Base-by-base conservation (phyloP, 192 early-diverging fungal genomes). In the Coemansia sp. region DNA sequence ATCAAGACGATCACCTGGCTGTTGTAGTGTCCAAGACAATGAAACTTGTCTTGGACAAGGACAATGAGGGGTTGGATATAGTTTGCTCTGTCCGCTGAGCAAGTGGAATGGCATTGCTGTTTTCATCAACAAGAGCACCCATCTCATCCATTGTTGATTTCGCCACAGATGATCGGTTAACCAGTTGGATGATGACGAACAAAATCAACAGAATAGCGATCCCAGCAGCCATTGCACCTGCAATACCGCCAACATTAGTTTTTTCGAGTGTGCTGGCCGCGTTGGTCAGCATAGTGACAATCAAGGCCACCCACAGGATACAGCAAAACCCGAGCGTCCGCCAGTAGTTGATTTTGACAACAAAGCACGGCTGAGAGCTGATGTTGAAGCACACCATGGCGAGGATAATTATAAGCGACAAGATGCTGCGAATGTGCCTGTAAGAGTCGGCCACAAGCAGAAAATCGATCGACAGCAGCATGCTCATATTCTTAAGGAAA, bases 361-460 rank as follows among this genome's bases (percentile, higher is more conserved):
- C 88, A 79, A 91, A 92, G 55, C 91, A 92, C 4, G 90, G 91
- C 58, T 84, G 84, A 58, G 85, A 85, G 60, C 79, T 86, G 63
- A 92, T 88, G 59, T 90, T 92, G 52, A 89, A 91, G 62, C 89
- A 91, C 11, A 88, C 87, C 89, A 91, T 89, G 9, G 87, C 85
- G 30, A 89, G 62, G 23, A 90, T 76, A 60, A 91, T 90, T 0
- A 84, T 75, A 57, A 92, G 86, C 16, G 91, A 91, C 12, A 92
- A 53, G 45, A 90, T 86, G 16, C 88, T 89, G 12, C 89, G 87
- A 49, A 92, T 81, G 24, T 87, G 80, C 18, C 84, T 68, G 44
- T 87, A 77, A 24, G 85, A 24, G 84, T 85, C 56, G 77, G 87
- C 34, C 64, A 90, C 88, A 35, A 92, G 71, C 14, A 92, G 48